Base-by-base conservation (phyloP, 148 eudicot genomes). In the Camellia sinensis region DNA sequence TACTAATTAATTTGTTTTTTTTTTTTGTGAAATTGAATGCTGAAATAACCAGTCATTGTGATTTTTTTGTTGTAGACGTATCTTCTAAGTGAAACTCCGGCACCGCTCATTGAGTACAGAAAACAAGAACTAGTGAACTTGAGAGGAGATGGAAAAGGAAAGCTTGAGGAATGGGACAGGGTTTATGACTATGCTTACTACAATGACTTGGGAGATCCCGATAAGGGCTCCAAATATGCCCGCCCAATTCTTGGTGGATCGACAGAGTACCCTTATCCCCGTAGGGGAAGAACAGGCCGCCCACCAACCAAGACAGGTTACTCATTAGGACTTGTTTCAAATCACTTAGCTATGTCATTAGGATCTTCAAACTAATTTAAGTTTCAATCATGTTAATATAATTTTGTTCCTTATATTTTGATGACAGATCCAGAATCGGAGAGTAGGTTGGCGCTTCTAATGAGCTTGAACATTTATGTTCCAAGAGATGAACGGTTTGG, bases 151-250 rank as follows among this genome's bases (percentile, higher is more conserved):
- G 98, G 98, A 73, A 82, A 78, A 67, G 97, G 92, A 37, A 73
- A 87, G 72, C 87, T 91, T 3, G 77, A 95, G 75, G 93, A 93
- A 82, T 93, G 97, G 97, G 97, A 95, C 56, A 91, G 97, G 37
- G 90, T 95, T 0, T 95, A 95, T 82, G 99, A 95, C 86, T 95
- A 95, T 74, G 99, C 91, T 43, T 88, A 72, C 56, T 95, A 95
- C 87, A 93, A 95, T 81, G 99, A 95, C 75, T 83, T 89, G 67
- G 94, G 97, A 56, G 87, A 90, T 72, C 97, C 99, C 0, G 97
- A 95, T 78, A 87, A 83, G 50, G 94, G 92, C 11, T 18, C 85
- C 17, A 68, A 89, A 48, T 81, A 83, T 68, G 86, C 56, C 15
- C 91, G 99, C 41, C 93, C 97, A 0, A 82, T 91, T 11, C 88